phyloP scores from a whole-genome alignment of 2,329 filamentous ascomycete genomes.

The Penicillium sp. region DNA sequence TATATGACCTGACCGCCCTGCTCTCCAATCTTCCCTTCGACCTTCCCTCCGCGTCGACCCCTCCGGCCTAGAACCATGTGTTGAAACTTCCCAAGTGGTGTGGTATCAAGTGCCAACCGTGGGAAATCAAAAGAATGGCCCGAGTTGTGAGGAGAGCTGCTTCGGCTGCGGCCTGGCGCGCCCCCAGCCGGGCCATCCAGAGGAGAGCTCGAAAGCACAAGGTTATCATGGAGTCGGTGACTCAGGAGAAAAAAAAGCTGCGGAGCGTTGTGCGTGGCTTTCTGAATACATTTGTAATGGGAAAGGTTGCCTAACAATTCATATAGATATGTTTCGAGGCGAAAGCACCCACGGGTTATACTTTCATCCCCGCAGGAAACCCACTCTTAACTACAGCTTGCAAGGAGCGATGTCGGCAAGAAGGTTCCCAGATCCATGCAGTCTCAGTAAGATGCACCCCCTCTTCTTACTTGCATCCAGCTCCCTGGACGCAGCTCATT shows the following conservation, averaged over 20 bases:
- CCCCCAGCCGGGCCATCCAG: slow-evolving; percentile 33
- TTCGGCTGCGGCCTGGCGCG: slow-evolving; percentile 35
- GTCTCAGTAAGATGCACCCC: slow-evolving; percentile 56
- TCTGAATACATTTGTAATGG: slow-evolving; percentile 1
- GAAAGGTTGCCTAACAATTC: slow-evolving; percentile 31
- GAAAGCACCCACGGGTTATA: slow-evolving; percentile 60
- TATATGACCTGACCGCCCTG: slow-evolving; percentile 14
- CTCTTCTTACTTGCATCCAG: not conserved
- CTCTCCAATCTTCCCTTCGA: not conserved
- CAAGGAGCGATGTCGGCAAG: slow-evolving; percentile 60
- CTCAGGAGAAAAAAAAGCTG: slow-evolving; percentile 62
- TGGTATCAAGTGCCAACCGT: slow-evolving; percentile 19
- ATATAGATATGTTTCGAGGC: slow-evolving; percentile 55
- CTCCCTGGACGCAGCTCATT: slow-evolving; percentile 14
- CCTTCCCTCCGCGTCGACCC: not conserved
- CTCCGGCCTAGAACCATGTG: slow-evolving; percentile 10
- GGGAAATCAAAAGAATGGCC: slow-evolving; percentile 32
- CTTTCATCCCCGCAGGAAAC: slow-evolving; percentile 61
- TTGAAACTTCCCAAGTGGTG: slow-evolving; percentile 17
- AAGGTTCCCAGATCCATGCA: slow-evolving; percentile 55
- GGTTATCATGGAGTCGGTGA: slow-evolving; percentile 58
- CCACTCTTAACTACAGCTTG: slow-evolving; percentile 59
- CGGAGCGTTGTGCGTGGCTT: slow-evolving; percentile 48
- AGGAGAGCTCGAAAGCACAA: slow-evolving; percentile 51
- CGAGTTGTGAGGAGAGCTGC: slow-evolving; percentile 36